Evolutionary conservation across 805 yeast species (phyloP), one percentile per base, ranked within the genome.

Genomic region (Metschnikowia bowlesiae): DNA sequence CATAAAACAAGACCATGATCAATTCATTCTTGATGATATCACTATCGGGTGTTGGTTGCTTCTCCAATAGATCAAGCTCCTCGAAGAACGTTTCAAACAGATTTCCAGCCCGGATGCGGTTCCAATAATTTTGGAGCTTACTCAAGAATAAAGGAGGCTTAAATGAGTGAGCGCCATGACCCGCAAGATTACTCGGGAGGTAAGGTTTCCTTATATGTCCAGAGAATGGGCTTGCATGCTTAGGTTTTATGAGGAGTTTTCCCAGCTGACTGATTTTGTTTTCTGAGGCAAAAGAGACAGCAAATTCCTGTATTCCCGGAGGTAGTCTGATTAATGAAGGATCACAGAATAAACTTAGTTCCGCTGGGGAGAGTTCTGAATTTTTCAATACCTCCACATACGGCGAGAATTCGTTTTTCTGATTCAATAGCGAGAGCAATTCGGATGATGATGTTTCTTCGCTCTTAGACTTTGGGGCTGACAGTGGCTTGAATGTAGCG

Each of bases 281-380:
- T 29, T 67, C 63, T 1, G 76, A 65, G 3, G 73, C 63, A 49
- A 65, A 72, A 0, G 74, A 67, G n/a, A 72, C 56, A 3, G 70
- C 66, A 44, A 73, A 65, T 51, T 70, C 71, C 55, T 74, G 78
- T 26, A 74, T 65, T 8, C 78, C 78, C 9, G 76, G 72, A 4
- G 78, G 76, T 22, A 69, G 52, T 44, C 56, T 65, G 22, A 67
- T 58, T 45, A 74, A 63, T 47, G 63, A 62, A 43, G 59, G 41
- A 54, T 73, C 74, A 32, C 70, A 62, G 52, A 73, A 72, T 33
- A 74, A 54, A 30, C 61, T 67, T 22, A 62, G 46, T 51, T 74
- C 78, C 5, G 55, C 55, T 10, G 59, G 58, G 1, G 71, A 57
- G 37, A 73, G 57, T 2, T 61, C 48, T 0, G 76, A 69, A 49